A percentile compares a stretch with the other conserved stretches of the same genome.
Conservation (phyloP, 345 rosid species). For the Camelina hispida region DNA sequence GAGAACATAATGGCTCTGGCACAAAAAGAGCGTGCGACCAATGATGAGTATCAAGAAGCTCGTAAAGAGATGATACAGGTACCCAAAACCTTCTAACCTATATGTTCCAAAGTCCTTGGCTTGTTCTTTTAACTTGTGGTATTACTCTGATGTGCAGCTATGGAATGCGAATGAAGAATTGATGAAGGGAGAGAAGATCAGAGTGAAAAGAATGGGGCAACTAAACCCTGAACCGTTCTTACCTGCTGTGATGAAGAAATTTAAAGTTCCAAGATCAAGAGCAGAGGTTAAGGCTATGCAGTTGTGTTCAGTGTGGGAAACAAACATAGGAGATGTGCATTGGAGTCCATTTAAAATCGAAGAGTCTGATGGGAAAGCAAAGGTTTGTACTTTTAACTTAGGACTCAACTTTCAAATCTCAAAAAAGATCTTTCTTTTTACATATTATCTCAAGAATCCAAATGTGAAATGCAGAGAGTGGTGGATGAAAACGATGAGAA, state of each 20-base stretch:
- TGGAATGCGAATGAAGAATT: conserved; percentile 43
- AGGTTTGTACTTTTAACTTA: conserved; percentile 20
- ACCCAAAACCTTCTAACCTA: conserved; percentile 8
- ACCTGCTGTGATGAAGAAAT: conserved; percentile 49
- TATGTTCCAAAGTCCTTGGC: not conserved
- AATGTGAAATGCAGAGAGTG: conserved; percentile 33
- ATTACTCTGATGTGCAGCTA: conserved; percentile 15
- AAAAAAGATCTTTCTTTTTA: not conserved
- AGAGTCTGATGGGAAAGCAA: conserved; percentile 38
- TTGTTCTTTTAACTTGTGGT: not conserved
- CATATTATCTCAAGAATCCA: not conserved
- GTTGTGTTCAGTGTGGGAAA: conserved; percentile 60
- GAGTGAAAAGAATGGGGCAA: conserved; percentile 69
- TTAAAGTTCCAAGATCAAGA: conserved; percentile 34
- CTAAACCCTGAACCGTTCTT: conserved; percentile 52
- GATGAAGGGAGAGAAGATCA: conserved; percentile 32
- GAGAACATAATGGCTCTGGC: conserved; percentile 50
- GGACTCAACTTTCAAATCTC: not conserved
- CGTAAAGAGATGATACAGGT: conserved; percentile 74
- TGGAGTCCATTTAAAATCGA: conserved; percentile 59
- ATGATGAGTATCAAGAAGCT: conserved; percentile 69
- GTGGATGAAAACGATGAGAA: conserved; percentile 35
- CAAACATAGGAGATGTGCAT: conserved; percentile 47
- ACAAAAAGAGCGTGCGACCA: conserved; percentile 53
- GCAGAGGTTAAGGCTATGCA: conserved; percentile 48